Conservation (phyloP, 176 grass and related monocot species). For the Triticum monococcum region DNA sequence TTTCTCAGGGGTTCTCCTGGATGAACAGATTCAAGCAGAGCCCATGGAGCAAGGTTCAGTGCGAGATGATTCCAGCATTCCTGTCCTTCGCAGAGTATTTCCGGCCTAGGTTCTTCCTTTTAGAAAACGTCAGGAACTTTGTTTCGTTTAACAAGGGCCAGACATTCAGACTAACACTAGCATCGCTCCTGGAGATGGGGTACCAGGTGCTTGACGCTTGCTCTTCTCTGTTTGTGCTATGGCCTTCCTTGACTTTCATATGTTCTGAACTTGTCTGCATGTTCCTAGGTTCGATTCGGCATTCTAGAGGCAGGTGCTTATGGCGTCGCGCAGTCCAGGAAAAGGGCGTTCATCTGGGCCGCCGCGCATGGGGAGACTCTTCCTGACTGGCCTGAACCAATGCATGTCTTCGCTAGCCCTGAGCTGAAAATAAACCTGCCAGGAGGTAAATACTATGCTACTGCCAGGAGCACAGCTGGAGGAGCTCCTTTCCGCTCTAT, state of each 20-base stretch:
- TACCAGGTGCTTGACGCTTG: background rate
- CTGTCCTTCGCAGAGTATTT: slow-evolving; percentile 74
- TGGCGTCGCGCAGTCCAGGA: slow-evolving; percentile 71
- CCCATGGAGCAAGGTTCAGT: slow-evolving; percentile 86
- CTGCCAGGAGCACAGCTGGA: slow-evolving; percentile 48
- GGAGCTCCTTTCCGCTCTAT: slow-evolving; percentile 69
- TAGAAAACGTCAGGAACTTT: slow-evolving; percentile 79
- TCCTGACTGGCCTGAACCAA: slow-evolving; percentile 73
- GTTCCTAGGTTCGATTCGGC: slow-evolving; percentile 66
- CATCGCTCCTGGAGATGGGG: slow-evolving; percentile 44
- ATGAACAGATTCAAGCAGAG: slow-evolving; percentile 80
- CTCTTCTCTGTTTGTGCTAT: background rate
- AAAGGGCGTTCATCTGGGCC: slow-evolving; percentile 79
- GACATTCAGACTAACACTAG: slow-evolving; percentile 64
- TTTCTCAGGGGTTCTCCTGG: slow-evolving; percentile 64
- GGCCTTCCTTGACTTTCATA: background rate
- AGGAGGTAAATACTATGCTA: slow-evolving; percentile 38
- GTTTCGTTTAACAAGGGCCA: slow-evolving; percentile 76
- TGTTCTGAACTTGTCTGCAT: slow-evolving; percentile 2
- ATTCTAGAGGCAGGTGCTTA: slow-evolving; percentile 78
- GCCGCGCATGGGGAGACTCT: slow-evolving; percentile 50
- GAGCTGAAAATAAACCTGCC: slow-evolving; percentile 57
- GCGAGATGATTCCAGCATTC: slow-evolving; percentile 81
- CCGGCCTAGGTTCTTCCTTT: slow-evolving; percentile 58
- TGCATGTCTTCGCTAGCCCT: slow-evolving; percentile 64